Conservation (phyloP, 116 monocot species). For the Phalaenopsis hybrid region DNA sequence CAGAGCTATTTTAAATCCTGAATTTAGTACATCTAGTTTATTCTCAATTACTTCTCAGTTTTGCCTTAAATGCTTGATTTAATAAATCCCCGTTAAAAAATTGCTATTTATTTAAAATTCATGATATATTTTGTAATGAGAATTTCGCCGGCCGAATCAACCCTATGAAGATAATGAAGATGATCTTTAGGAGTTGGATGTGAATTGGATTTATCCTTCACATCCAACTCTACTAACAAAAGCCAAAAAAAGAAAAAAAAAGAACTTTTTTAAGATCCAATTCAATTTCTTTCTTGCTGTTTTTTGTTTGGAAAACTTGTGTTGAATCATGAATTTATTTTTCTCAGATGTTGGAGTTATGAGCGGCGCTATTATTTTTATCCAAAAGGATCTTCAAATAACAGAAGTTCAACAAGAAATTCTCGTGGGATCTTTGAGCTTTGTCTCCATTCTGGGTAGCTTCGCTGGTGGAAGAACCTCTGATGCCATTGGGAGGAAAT, state of each 20-base stretch:
- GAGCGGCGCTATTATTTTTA: constrained; percentile 94
- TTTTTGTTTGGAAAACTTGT: background rate
- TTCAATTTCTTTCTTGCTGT: background rate
- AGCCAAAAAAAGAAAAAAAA: background rate
- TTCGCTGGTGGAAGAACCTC: constrained; percentile 74
- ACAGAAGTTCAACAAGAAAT: constrained; percentile 85
- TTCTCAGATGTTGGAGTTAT: constrained; percentile 95
- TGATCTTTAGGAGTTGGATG: too few species aligned
- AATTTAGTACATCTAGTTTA: too few species aligned
- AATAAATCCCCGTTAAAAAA: too few species aligned
- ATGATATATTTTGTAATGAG: too few species aligned
- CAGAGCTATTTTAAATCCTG: too few species aligned
- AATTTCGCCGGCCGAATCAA: too few species aligned
- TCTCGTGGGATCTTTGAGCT: constrained; percentile 75
- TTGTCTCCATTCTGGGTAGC: constrained; percentile 78
- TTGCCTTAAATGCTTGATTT: too few species aligned
- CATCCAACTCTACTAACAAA: background rate
- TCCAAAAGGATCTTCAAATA: constrained; percentile 77
- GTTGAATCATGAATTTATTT: constrained; percentile 5
- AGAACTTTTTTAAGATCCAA: background rate
- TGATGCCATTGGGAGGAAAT: constrained; percentile 79
- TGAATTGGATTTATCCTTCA: background rate
- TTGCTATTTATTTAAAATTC: too few species aligned
- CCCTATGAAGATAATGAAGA: too few species aligned
- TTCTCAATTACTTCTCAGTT: too few species aligned